Conservation (phyloP, 352 stramenopile species). For the Peronosclerospora sorghi region DNA sequence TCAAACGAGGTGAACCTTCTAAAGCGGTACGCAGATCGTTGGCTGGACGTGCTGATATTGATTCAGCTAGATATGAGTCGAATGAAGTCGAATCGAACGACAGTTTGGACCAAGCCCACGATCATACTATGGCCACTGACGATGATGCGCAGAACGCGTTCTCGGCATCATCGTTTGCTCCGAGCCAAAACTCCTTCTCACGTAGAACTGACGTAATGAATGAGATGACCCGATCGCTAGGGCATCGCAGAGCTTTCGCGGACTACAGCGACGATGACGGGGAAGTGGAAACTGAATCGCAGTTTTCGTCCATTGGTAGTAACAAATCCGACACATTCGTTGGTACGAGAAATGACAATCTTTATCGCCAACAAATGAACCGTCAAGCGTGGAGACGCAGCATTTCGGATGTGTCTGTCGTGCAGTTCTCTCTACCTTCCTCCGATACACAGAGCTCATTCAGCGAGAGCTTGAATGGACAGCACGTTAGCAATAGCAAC, state of each 20-base stretch:
- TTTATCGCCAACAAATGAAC: constrained; percentile 19
- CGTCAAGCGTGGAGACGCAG: constrained; percentile 18
- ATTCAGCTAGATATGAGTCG: not conserved
- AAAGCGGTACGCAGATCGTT: not conserved
- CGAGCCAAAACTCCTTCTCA: not conserved
- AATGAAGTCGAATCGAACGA: not conserved
- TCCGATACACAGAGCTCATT: constrained; percentile 57
- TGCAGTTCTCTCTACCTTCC: constrained; percentile 47
- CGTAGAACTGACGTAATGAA: constrained; percentile 11
- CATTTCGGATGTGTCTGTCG: constrained; percentile 16
- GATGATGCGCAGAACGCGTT: constrained; percentile 4
- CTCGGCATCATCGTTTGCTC: constrained; percentile 9
- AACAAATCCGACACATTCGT: not conserved
- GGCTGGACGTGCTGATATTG: not conserved
- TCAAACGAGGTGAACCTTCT: not conserved
- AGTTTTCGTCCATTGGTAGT: constrained; percentile 1
- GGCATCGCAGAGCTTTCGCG: constrained; percentile 16
- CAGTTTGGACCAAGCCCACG: not conserved
- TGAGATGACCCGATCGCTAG: constrained; percentile 3
- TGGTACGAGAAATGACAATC: constrained; percentile 6
- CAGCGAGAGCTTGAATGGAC: constrained; percentile 29
- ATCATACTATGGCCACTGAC: not conserved
- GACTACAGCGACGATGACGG: constrained; percentile 9
- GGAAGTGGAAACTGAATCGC: not conserved
- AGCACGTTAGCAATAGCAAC: constrained; percentile 8